Conservation (phyloP, 495 filamentous ascomycete species). For the Xylaria grammica region DNA sequence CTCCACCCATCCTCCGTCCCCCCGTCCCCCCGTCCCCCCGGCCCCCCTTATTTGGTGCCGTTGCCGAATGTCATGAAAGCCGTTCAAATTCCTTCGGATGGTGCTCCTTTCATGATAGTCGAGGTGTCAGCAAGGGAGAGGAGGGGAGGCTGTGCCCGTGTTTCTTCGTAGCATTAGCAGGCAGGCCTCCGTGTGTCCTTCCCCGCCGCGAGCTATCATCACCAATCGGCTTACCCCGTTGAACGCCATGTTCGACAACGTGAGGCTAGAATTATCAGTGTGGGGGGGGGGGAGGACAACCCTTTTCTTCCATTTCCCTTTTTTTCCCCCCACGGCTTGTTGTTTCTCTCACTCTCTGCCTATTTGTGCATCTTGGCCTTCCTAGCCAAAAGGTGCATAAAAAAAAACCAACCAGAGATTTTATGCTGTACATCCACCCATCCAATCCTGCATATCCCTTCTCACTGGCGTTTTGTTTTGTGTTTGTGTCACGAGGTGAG, state of each 20-base stretch:
- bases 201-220: background rate
- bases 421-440: conserved; percentile 7
- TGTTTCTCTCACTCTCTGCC: too few relatives aligned
- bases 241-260: background rate
- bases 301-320: background rate
- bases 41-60: too few relatives aligned
- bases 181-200: background rate
- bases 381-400: too few relatives aligned
- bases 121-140: background rate
- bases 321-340: too few relatives aligned
- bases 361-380: too few relatives aligned
- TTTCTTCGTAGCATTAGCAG: background rate
- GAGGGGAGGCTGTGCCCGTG: background rate
- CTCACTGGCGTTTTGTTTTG: background rate
- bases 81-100: too few relatives aligned
- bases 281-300: too few relatives aligned
- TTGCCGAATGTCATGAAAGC: too few relatives aligned
- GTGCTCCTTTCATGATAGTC: background rate
- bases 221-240: background rate
- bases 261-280: too few relatives aligned
- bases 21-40: too few relatives aligned
- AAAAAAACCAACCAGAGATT: background rate
- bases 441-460: background rate
- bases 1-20: too few relatives aligned
- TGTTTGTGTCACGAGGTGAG: conserved; percentile 4